phyloP scores from a whole-genome alignment of 257 asterid genomes.

The Thymus mandschuricus region DNA sequence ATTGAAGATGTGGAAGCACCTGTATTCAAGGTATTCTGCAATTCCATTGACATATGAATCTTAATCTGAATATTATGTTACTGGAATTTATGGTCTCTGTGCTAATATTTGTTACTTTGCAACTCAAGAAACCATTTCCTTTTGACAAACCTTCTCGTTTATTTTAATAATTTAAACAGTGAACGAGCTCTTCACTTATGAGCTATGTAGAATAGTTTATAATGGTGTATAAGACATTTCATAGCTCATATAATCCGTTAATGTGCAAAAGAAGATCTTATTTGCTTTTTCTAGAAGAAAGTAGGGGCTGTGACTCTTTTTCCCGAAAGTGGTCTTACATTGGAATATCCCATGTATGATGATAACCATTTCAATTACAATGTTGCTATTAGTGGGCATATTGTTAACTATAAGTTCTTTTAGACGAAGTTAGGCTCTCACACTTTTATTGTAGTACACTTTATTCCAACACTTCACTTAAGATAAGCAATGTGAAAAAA shows the following conservation, averaged over 20 bases:
- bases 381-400: not conserved
- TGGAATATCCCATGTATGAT: not conserved
- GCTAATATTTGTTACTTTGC: not conserved
- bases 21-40: constrained; percentile 73
- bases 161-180: not conserved
- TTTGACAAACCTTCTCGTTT: not conserved
- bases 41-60: constrained; percentile 7
- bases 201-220: not conserved
- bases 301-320: not conserved
- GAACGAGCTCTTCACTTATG: not conserved
- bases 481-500: not conserved
- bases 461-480: not conserved
- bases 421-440: not conserved
- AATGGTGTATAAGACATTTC: not conserved
- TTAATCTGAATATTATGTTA: not conserved
- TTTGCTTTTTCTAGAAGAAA: not conserved
- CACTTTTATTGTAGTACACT: not conserved
- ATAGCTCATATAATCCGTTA: not conserved
- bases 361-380: not conserved
- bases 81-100: not conserved
- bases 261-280: not conserved
- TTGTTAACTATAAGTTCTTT: not conserved
- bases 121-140: not conserved
- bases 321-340: not conserved
- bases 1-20: constrained; percentile 88